phyloP scores from a whole-genome alignment of 331 rosid genomes.

The Saraca asoca region DNA sequence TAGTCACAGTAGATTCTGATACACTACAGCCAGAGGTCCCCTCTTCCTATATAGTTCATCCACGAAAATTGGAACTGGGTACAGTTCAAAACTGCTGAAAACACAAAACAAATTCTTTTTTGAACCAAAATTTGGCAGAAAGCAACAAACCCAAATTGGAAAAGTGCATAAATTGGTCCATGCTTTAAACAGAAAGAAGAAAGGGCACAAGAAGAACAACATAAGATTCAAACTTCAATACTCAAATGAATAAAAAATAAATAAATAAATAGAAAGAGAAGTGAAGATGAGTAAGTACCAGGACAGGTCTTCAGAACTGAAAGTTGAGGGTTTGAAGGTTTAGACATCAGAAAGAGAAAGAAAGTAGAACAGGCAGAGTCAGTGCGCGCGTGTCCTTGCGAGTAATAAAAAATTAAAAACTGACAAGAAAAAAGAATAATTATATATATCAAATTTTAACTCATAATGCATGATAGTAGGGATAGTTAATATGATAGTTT shows the following conservation, averaged over 20 bases:
- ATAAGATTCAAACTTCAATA: neutral
- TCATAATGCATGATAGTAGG: no score
- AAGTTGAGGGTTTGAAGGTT: slow-evolving; percentile 38
- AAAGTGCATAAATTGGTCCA: slow-evolving; percentile 10
- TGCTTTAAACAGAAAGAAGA: slow-evolving; percentile 4
- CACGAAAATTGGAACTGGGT: slow-evolving; percentile 46
- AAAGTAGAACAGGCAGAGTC: no score
- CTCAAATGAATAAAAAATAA: neutral
- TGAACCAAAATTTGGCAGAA: neutral
- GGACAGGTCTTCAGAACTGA: slow-evolving; percentile 36
- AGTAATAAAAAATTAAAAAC: no score
- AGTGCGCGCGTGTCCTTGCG: no score
- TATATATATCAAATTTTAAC: no score
- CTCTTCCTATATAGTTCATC: slow-evolving; percentile 44
- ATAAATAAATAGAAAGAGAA: neutral
- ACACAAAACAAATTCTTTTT: neutral
- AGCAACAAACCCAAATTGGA: slow-evolving; percentile 45
- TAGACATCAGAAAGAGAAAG: slow-evolving; percentile 26
- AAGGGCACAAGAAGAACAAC: neutral
- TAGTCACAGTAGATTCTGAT: slow-evolving; percentile 42
- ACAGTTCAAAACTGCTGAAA: slow-evolving; percentile 29
- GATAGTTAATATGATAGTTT: no score
- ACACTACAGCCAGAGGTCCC: slow-evolving; percentile 28
- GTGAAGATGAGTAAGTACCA: slow-evolving; percentile 38
- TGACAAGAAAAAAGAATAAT: no score